A percentile compares a stretch with the other conserved stretches of the same genome.
Conservation (phyloP, 148 eudicot species). For the Silene conica region DNA sequence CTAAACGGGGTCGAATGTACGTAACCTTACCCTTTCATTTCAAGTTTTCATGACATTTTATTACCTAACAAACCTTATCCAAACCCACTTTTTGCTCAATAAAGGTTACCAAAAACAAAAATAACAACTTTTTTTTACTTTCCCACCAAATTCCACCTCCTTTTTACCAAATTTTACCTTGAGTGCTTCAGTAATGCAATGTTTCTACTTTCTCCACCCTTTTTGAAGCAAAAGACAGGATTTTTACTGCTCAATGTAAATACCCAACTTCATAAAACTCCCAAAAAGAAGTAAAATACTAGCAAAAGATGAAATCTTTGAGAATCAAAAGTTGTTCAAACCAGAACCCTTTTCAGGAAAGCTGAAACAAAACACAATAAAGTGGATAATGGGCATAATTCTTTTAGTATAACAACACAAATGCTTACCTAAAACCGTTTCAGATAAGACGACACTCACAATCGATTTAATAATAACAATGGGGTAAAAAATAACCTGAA, state of each 20-base stretch:
- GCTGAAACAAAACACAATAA: constrained; percentile 28
- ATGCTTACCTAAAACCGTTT: too few relatives aligned
- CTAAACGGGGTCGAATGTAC: too few relatives aligned
- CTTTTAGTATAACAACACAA: too few relatives aligned
- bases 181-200: not conserved
- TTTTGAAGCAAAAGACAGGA: constrained; percentile 16
- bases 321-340: constrained; percentile 20
- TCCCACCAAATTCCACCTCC: too few relatives aligned
- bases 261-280: constrained; percentile 21
- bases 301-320: constrained; percentile 15
- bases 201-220: not conserved
- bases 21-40: not conserved
- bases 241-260: constrained; percentile 15
- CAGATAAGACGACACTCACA: too few relatives aligned
- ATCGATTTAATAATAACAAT: too few relatives aligned
- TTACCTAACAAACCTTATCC: constrained; percentile 14
- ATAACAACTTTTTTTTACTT: not conserved
- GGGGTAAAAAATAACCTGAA: constrained; percentile 27
- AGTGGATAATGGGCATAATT: constrained; percentile 18
- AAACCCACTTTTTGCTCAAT: not conserved
- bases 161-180: too few relatives aligned
- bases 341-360: constrained; percentile 13
- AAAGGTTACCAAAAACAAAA: constrained; percentile 19
- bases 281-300: constrained; percentile 17
- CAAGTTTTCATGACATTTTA: not conserved